Evolutionary conservation across 345 rosid genomes (phyloP).

Genomic region (Cardiospermum halicacabum): DNA sequence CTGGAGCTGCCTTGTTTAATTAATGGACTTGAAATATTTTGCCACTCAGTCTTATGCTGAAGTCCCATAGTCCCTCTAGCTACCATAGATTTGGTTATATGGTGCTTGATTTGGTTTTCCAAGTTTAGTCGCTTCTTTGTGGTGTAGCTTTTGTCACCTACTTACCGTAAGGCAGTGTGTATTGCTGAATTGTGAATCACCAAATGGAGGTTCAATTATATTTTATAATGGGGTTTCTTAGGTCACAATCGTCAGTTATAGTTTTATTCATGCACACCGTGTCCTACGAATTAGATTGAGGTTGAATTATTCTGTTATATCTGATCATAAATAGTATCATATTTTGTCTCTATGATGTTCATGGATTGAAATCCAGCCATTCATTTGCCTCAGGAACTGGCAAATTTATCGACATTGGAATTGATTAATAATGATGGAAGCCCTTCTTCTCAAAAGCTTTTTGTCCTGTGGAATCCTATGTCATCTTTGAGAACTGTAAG

Average conservation of each 20-base stretch:
- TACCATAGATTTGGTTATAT: background rate
- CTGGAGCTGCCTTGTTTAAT: background rate
- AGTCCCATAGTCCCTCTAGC: background rate
- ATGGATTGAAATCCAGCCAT: slow-evolving; percentile 1
- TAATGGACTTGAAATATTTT: background rate
- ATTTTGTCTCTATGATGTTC: slow-evolving; percentile 3
- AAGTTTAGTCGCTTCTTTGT: background rate
- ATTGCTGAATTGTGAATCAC: slow-evolving; percentile 1
- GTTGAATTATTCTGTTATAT: background rate
- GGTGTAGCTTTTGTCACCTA: slow-evolving; percentile 1
- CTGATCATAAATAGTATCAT: background rate
- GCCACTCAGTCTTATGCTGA: background rate
- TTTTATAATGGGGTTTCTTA: background rate
- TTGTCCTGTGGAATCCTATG: slow-evolving; percentile 82
- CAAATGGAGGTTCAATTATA: background rate
- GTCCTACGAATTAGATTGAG: background rate
- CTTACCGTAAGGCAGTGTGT: slow-evolving; percentile 1
- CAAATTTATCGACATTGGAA: slow-evolving; percentile 72
- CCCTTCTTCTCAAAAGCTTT: slow-evolving; percentile 74
- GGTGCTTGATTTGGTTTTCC: slow-evolving; percentile 2
- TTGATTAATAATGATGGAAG: slow-evolving; percentile 85
- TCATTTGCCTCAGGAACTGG: slow-evolving; percentile 72
- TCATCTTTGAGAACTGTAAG: slow-evolving; percentile 32
- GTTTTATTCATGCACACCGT: background rate
- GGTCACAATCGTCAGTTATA: background rate